phyloP scores from a whole-genome alignment of 306 rosid species.

The Purshia tridentata region DNA sequence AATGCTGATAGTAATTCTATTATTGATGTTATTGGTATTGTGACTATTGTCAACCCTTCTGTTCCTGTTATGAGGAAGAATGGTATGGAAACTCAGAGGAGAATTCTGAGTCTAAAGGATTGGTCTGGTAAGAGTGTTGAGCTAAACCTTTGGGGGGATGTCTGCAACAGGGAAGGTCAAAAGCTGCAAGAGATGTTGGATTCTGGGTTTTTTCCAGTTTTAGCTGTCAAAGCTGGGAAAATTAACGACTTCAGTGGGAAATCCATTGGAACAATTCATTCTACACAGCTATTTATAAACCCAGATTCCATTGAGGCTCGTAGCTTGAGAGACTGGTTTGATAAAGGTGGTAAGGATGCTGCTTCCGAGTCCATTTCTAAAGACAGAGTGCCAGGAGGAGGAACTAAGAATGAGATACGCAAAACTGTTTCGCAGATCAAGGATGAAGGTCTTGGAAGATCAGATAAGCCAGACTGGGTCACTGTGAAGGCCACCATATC shows the following conservation, averaged over 20 bases:
- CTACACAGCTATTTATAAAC: slow-evolving; percentile 83
- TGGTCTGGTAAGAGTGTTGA: slow-evolving; percentile 76
- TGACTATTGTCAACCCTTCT: slow-evolving; percentile 76
- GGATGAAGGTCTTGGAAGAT: slow-evolving; percentile 92
- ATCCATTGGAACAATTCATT: slow-evolving; percentile 81
- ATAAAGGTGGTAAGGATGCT: slow-evolving; percentile 65
- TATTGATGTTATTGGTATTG: slow-evolving; percentile 81
- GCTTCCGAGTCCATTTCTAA: slow-evolving; percentile 73
- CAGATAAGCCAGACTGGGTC: slow-evolving; percentile 94
- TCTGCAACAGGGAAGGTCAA: slow-evolving; percentile 96
- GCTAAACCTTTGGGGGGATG: slow-evolving; percentile 94
- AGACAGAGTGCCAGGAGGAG: slow-evolving; percentile 66
- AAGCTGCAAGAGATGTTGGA: slow-evolving; percentile 70
- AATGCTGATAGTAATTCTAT: slow-evolving; percentile 69
- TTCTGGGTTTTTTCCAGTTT: slow-evolving; percentile 60
- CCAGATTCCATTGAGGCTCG: slow-evolving; percentile 77
- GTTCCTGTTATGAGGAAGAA: slow-evolving; percentile 92
- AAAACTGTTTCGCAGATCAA: slow-evolving; percentile 88
- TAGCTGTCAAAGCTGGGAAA: slow-evolving; percentile 94
- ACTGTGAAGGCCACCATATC: slow-evolving; percentile 78
- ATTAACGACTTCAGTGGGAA: slow-evolving; percentile 90
- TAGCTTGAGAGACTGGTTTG: slow-evolving; percentile 76
- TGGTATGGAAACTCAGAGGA: slow-evolving; percentile 95
- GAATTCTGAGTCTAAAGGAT: slow-evolving; percentile 80
- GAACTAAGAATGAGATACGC: slow-evolving; percentile 70